Conservation (phyloP, 352 stramenopile genomes). For the Globisporangium heterothallicum region DNA sequence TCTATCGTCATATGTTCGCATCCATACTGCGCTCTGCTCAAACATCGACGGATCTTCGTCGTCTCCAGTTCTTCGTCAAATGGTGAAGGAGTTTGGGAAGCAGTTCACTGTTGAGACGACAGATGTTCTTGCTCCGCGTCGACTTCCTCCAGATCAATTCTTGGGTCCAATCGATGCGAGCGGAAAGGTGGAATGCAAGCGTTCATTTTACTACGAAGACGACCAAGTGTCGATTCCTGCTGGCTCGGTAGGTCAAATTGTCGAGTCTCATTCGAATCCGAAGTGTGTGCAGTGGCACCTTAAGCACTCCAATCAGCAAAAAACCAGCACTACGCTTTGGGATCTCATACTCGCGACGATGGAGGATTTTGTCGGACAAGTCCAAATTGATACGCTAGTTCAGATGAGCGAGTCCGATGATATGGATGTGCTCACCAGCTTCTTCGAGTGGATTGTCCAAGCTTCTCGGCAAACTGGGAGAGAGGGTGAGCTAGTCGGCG, state of each 20-base stretch:
- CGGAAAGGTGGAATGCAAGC: slow-evolving; percentile 29
- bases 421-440: slow-evolving; percentile 37
- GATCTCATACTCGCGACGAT: slow-evolving; percentile 37
- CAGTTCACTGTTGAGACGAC: slow-evolving; percentile 11
- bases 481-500: slow-evolving; percentile 16
- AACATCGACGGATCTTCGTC: slow-evolving; percentile 23
- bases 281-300: slow-evolving; percentile 44
- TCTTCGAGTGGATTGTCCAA: slow-evolving; percentile 57
- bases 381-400: slow-evolving; percentile 24
- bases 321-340: slow-evolving; percentile 25
- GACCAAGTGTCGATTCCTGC: slow-evolving; percentile 36
- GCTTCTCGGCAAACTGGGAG: slow-evolving; percentile 25
- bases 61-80: slow-evolving; percentile 30
- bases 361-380: slow-evolving; percentile 34
- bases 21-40: slow-evolving; percentile 46
- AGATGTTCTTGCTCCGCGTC: slow-evolving; percentile 1
- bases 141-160: slow-evolving; percentile 45
- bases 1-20: slow-evolving; percentile 36
- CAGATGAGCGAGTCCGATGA: slow-evolving; percentile 21
- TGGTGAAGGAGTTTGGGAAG: slow-evolving; percentile 47
- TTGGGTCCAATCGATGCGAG: slow-evolving; percentile 20
- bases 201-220: slow-evolving; percentile 52
- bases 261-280: slow-evolving; percentile 15
- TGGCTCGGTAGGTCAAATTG: slow-evolving; percentile 32
- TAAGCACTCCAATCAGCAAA: slow-evolving; percentile 1